Base-by-base conservation (phyloP, 148 eudicot species). In the Fallopia convolvulus region DNA sequence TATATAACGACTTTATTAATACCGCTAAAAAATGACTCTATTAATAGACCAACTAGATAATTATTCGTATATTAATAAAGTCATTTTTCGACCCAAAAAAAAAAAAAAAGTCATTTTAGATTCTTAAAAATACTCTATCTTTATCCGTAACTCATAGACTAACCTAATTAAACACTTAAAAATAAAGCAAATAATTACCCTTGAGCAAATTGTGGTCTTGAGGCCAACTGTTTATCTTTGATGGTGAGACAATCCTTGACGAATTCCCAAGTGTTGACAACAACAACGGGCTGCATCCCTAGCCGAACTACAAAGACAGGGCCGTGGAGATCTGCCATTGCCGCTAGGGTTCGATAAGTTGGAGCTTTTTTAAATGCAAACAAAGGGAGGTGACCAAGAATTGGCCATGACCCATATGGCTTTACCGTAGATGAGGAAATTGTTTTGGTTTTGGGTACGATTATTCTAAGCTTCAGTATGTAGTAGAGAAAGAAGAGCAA, bases 161-260 rank as follows among this genome's bases (percentile, higher is more conserved):
- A 33, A 33, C 39, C 39, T 33, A 33, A 33, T 0, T 26, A 42
- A 2, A 33, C 2, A 49, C 53, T 49, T 12, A 49, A 49, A 10
- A 4, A 20, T n/a, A 56, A 56, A 56, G 3, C 6, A 6, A 58
- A 9, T 21, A 11, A 58, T 58, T 58, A 58, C 32, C 65, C 65
- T 58, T 58, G 65, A 58, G 65, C 65, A 58, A 58, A 58, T 6
- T 32, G 33, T 58, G 65, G 65, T 58, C 65, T 58, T 8, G 79
- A 52, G 15, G 83, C 80, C 8, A 81, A 65, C 5, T 20, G 26
- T 8, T 1, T 72, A 71, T 81, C 83, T 60, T 81, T 81, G 39
- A 74, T 65, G 33, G 80, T 81, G 75, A 81, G 75, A 50, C 82
- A 80, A n/a, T 80, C 80, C 68, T 77, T 81, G 46, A 73, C 53